These are phyloP conservation scores for Lachancea waltii DNA, from an alignment of 805 yeast species.

Conservation along the genomic window DNA sequence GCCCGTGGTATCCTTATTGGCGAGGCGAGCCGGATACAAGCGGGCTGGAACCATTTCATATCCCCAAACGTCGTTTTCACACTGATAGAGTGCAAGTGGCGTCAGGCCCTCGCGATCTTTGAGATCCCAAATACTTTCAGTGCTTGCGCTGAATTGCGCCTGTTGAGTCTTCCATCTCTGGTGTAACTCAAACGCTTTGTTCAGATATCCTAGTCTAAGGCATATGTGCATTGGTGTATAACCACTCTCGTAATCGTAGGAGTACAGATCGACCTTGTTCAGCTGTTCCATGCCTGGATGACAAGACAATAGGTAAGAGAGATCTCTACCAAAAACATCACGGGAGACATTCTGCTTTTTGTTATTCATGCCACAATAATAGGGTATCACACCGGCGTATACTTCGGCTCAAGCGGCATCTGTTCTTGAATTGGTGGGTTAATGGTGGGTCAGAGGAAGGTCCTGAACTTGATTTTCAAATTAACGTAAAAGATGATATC, in stretches of 20 bases:
- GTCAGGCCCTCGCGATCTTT: constrained; percentile 68
- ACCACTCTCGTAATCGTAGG: constrained; percentile 66
- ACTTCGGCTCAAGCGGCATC: too few species aligned
- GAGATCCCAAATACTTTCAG: constrained; percentile 29
- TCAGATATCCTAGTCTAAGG: constrained; percentile 26
- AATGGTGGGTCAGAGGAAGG: too few species aligned
- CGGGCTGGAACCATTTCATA: constrained; percentile 28
- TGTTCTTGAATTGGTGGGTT: too few species aligned
- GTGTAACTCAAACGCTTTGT: constrained; percentile 27
- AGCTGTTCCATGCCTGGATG: constrained; percentile 12
- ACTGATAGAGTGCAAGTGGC: constrained; percentile 59
- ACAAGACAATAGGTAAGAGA: constrained; percentile 24
- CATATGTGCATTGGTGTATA: constrained; percentile 79
- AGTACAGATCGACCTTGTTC: constrained; percentile 32
- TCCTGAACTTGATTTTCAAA: too few species aligned
- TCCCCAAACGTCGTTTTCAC: constrained; percentile 39
- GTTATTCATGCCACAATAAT: constrained; percentile 4
- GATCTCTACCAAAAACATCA: constrained; percentile 63
- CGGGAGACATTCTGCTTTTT: constrained; percentile 30
- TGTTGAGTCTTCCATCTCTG: constrained; percentile 20
- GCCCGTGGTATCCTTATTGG: not conserved
- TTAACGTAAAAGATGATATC: too few species aligned
- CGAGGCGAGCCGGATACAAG: constrained; percentile 1
- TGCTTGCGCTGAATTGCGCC: constrained; percentile 13
- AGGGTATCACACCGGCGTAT: too few species aligned